phyloP scores from a whole-genome alignment of 2,329 filamentous ascomycete genomes.

The Aurifilum marmelostoma region DNA sequence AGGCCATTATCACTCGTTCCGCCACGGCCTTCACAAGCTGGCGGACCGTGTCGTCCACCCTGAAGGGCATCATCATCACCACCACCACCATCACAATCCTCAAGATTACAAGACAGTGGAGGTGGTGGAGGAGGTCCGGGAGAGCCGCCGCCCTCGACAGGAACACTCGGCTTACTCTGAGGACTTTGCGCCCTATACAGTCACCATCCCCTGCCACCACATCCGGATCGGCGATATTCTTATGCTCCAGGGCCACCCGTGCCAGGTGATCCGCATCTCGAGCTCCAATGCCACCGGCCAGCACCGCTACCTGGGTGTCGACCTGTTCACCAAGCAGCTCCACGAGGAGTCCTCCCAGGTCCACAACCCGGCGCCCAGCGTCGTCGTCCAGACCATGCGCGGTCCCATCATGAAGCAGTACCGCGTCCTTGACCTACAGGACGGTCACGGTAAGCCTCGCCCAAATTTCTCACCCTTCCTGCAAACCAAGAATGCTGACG shows the following conservation, averaged over 20 bases:
- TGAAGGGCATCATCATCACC: slow-evolving; percentile 44
- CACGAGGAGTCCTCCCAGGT: slow-evolving; percentile 98
- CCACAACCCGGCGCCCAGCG: slow-evolving; percentile 93
- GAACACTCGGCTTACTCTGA: slow-evolving; percentile 35
- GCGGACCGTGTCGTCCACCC: slow-evolving; percentile 58
- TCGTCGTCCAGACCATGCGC: slow-evolving; percentile 99
- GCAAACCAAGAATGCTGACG: slow-evolving; percentile 3
- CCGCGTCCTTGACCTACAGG: slow-evolving; percentile 95
- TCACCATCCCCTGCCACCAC: slow-evolving; percentile 99
- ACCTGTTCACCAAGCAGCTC: slow-evolving; percentile 99
- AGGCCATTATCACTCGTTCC: slow-evolving; percentile 65
- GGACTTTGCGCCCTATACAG: slow-evolving; percentile 70
- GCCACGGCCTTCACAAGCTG: slow-evolving; percentile 59
- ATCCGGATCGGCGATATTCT: slow-evolving; percentile 98
- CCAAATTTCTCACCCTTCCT: no score
- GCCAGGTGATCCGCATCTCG: slow-evolving; percentile 99
- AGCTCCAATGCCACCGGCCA: slow-evolving; percentile 97
- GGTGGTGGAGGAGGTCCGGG: slow-evolving; percentile 55
- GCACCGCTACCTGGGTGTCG: slow-evolving; percentile 99
- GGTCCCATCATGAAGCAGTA: slow-evolving; percentile 99
- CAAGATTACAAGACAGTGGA: slow-evolving; percentile 46
- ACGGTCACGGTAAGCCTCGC: slow-evolving; percentile 63
- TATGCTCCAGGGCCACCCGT: slow-evolving; percentile 97
- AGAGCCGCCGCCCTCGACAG: slow-evolving; percentile 41
- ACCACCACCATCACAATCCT: background rate